A percentile compares a stretch with the other conserved stretches of the same genome.
These are phyloP conservation scores for Exophiala calicioides DNA, from an alignment of 2,329 filamentous ascomycete genomes.

Conservation along the genomic window DNA sequence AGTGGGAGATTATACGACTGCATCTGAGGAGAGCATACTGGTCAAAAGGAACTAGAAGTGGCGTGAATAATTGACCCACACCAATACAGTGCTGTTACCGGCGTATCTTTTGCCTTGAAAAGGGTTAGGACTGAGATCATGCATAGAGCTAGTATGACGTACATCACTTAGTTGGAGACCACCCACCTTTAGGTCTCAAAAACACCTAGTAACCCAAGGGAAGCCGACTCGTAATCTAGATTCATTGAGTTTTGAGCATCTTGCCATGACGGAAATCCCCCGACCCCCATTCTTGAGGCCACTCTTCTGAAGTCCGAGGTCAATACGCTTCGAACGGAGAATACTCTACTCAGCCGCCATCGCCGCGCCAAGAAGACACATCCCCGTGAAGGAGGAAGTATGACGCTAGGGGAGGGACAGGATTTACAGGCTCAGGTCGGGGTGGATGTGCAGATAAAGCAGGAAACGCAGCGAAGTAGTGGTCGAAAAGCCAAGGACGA, in stretches of 20 bases:
- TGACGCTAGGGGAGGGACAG: not conserved
- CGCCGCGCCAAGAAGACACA: not conserved
- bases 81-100: conserved; percentile 5
- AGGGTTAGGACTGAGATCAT: too few relatives aligned
- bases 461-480: not conserved
- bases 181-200: too few relatives aligned
- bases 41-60: not conserved
- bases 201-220: too few relatives aligned
- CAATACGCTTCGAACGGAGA: not conserved
- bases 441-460: not conserved
- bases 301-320: conserved; percentile 8
- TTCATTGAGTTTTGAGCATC: too few relatives aligned
- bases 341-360: not conserved
- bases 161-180: too few relatives aligned
- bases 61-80: not conserved
- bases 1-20: not conserved
- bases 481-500: not conserved
- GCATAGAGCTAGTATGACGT: too few relatives aligned
- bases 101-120: not conserved
- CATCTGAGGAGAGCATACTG: not conserved
- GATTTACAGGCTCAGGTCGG: not conserved
- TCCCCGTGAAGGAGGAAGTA: not conserved
- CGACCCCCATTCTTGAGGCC: not conserved
- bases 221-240: too few relatives aligned
- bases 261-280: too few relatives aligned